phyloP scores from a whole-genome alignment of 495 filamentous ascomycete genomes.

The Mycothermus thermophilus region DNA sequence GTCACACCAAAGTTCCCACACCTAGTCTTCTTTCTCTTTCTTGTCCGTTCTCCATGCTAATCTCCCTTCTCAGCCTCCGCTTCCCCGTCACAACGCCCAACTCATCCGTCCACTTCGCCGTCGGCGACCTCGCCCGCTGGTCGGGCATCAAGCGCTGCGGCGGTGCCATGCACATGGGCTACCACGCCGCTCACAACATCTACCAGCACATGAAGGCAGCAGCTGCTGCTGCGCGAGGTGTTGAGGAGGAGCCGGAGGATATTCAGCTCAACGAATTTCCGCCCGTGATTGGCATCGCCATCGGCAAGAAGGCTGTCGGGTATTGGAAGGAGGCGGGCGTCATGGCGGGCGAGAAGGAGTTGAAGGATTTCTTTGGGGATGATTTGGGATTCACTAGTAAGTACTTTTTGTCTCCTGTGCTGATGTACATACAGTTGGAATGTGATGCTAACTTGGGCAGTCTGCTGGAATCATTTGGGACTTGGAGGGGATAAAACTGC shows the following conservation, averaged over 20 bases:
- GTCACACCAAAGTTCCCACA: not conserved
- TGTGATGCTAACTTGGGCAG: conserved; percentile 19
- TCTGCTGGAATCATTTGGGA: conserved; percentile 43
- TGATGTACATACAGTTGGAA: not conserved
- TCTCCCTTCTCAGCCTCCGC: conserved; percentile 22
- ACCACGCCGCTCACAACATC: conserved; percentile 45
- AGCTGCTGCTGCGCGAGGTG: too few species aligned
- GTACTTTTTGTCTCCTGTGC: conserved; percentile 7
- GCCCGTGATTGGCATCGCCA: conserved; percentile 50
- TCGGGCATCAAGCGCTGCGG: conserved; percentile 60
- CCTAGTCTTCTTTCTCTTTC: not conserved
- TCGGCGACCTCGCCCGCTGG: conserved; percentile 43
- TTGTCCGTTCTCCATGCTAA: not conserved
- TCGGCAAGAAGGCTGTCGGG: conserved; percentile 49
- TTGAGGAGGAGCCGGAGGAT: conserved; percentile 31
- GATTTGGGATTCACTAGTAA: conserved; percentile 49
- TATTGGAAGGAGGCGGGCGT: conserved; percentile 41
- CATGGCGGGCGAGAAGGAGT: conserved; percentile 41
- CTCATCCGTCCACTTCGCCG: conserved; percentile 42
- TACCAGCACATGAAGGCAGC: conserved; percentile 43
- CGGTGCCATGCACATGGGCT: conserved; percentile 52
- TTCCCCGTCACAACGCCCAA: conserved; percentile 37
- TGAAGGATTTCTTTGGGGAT: conserved; percentile 47
- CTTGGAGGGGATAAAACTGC: conserved; percentile 23
- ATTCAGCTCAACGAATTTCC: conserved; percentile 37